A percentile compares a stretch with the other conserved stretches of the same genome.
Conservation (phyloP, 2,329 filamentous ascomycete species). For the Rachicladosporium sp. region DNA sequence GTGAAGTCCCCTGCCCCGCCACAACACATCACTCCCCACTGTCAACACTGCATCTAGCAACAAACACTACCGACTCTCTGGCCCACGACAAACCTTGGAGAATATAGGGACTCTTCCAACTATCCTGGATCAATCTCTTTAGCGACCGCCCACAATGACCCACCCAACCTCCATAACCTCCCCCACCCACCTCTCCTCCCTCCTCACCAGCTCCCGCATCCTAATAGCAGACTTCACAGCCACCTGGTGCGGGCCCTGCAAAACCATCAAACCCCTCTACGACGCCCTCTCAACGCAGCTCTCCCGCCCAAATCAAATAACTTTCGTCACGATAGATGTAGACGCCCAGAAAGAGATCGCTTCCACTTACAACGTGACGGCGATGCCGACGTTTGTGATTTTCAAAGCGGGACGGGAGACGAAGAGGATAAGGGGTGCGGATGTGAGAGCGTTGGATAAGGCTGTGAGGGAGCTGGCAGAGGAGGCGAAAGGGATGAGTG, state of each 20-base stretch:
- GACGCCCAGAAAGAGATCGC: slow-evolving; percentile 66
- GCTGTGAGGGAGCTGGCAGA: slow-evolving; percentile 58
- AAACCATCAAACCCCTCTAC: slow-evolving; percentile 70
- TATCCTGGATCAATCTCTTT: too few species aligned
- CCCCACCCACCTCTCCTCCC: slow-evolving; percentile 47
- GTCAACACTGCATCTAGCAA: too few species aligned
- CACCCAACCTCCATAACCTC: slow-evolving; percentile 32
- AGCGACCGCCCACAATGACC: too few species aligned
- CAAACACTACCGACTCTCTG: too few species aligned
- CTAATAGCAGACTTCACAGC: slow-evolving; percentile 88
- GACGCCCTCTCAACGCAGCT: slow-evolving; percentile 61
- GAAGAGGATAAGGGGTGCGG: slow-evolving; percentile 47
- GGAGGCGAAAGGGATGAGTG: slow-evolving; percentile 39
- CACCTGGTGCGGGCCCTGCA: slow-evolving; percentile 76
- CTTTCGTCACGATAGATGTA: slow-evolving; percentile 78
- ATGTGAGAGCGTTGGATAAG: slow-evolving; percentile 56
- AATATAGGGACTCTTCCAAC: too few species aligned
- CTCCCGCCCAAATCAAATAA: slow-evolving; percentile 58
- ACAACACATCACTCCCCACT: too few species aligned
- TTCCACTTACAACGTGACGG: slow-evolving; percentile 57
- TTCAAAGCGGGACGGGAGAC: slow-evolving; percentile 30
- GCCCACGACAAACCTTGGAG: too few species aligned
- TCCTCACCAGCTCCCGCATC: slow-evolving; percentile 61
- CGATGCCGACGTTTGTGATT: slow-evolving; percentile 86
- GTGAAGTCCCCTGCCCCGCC: too few species aligned